Evolutionary conservation across 108 stramenopile species (phyloP).

Genomic region (Craspedostauros australis): DNA sequence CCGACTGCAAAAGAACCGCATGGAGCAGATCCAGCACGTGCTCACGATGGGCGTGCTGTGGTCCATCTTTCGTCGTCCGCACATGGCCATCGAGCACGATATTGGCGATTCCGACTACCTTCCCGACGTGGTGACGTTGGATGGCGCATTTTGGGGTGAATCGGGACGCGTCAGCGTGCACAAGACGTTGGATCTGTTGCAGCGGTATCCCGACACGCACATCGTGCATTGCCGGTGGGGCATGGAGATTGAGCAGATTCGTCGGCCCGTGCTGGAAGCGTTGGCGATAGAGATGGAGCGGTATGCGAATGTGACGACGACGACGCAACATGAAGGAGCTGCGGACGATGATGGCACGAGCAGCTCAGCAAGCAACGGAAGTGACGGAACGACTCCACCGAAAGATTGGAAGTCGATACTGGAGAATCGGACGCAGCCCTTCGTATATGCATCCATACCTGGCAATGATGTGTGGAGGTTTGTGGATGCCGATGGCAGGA

Average conservation of each 20-base stretch:
- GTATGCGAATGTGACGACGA: no score
- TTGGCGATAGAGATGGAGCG: conserved; percentile 8
- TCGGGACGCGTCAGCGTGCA: conserved; percentile 25
- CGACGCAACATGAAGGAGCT: no score
- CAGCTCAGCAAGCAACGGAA: no score
- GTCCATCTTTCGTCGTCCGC: conserved; percentile 15
- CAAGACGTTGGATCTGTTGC: conserved; percentile 27
- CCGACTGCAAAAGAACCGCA: conserved; percentile 21
- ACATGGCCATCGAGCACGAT: conserved; percentile 24
- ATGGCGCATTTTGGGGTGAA: conserved; percentile 26
- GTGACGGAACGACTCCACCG: no score
- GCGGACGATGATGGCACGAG: no score
- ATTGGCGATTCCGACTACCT: conserved; percentile 30
- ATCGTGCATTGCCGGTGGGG: conserved; percentile 31
- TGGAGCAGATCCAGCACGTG: conserved; percentile 29
- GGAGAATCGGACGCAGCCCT: conserved; percentile 10
- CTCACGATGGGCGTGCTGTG: conserved; percentile 23
- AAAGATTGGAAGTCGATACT: background rate
- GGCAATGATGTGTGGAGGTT: conserved; percentile 22
- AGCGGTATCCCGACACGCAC: conserved; percentile 17
- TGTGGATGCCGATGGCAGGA: conserved; percentile 19
- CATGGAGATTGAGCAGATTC: conserved; percentile 8
- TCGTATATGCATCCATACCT: conserved; percentile 22
- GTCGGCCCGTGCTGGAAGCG: conserved; percentile 8
- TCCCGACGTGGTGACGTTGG: conserved; percentile 18